phyloP scores from a whole-genome alignment of 805 yeast species.

The Metahyphopichia silvanorum region DNA sequence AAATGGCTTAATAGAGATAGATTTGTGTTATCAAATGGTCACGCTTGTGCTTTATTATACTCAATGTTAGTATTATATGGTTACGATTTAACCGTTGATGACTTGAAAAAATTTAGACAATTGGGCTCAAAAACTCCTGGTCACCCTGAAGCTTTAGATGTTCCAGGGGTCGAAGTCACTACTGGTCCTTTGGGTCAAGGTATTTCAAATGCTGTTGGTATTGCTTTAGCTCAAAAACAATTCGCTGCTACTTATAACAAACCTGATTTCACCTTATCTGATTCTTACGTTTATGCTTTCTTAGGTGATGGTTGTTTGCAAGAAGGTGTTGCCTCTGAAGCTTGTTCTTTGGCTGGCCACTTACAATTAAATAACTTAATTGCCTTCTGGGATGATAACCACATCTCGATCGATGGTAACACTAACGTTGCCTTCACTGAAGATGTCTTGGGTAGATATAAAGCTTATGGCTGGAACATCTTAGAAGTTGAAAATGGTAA shows the following conservation, averaged over 20 bases:
- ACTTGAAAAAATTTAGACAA: constrained; percentile 87
- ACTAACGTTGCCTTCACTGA: constrained; percentile 90
- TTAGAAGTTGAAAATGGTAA: constrained; percentile 77
- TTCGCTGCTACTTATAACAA: constrained; percentile 91
- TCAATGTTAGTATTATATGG: constrained; percentile 83
- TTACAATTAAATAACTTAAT: constrained; percentile 88
- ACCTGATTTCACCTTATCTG: constrained; percentile 70
- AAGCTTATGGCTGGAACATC: constrained; percentile 94
- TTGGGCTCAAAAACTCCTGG: constrained; percentile 92
- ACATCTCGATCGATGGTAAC: constrained; percentile 93
- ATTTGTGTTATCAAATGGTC: constrained; percentile 94
- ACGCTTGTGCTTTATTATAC: constrained; percentile 89
- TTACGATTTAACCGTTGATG: constrained; percentile 75
- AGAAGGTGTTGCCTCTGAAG: constrained; percentile 97
- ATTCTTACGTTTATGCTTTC: constrained; percentile 74
- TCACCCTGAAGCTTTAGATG: constrained; percentile 84
- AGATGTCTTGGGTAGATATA: constrained; percentile 79
- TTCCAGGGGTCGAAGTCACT: constrained; percentile 94
- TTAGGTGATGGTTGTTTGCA: constrained; percentile 97
- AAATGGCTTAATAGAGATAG: constrained; percentile 94
- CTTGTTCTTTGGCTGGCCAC: constrained; percentile 94
- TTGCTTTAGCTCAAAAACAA: constrained; percentile 92
- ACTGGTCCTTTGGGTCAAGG: constrained; percentile 99
- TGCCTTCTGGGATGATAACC: constrained; percentile 95
- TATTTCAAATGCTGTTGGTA: constrained; percentile 91